Evolutionary conservation across 2,329 filamentous ascomycete species (phyloP).

Genomic region (Pestalotiopsis sp.): DNA sequence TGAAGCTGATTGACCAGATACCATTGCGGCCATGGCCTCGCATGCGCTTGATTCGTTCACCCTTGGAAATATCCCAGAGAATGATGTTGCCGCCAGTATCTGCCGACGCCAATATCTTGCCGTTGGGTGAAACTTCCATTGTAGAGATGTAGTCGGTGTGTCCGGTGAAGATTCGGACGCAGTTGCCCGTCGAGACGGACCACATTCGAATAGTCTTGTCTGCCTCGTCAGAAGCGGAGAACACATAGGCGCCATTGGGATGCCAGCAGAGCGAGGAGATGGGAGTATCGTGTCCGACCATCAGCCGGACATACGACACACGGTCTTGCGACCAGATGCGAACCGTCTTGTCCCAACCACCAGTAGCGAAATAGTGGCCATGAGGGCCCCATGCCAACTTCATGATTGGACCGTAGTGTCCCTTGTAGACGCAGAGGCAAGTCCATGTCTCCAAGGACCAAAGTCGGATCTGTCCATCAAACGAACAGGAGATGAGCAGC

Average conservation of each 20-base stretch:
- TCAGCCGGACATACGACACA: slow-evolving; percentile 82
- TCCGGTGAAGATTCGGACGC: slow-evolving; percentile 89
- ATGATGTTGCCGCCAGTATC: slow-evolving; percentile 89
- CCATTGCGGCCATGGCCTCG: slow-evolving; percentile 92
- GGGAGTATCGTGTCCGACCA: slow-evolving; percentile 90
- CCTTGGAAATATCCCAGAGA: slow-evolving; percentile 91
- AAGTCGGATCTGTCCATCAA: slow-evolving; percentile 84
- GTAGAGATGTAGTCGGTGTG: slow-evolving; percentile 87
- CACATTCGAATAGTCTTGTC: slow-evolving; percentile 97
- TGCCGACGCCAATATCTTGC: slow-evolving; percentile 87
- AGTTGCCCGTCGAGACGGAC: slow-evolving; percentile 84
- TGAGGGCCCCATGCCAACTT: slow-evolving; percentile 88
- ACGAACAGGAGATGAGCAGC: slow-evolving; percentile 83
- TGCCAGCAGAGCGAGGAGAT: slow-evolving; percentile 95
- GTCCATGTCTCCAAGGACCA: slow-evolving; percentile 93
- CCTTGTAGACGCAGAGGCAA: slow-evolving; percentile 93
- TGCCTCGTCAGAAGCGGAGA: slow-evolving; percentile 83
- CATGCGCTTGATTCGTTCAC: slow-evolving; percentile 86
- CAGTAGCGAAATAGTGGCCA: slow-evolving; percentile 91
- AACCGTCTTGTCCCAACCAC: slow-evolving; percentile 86
- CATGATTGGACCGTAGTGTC: slow-evolving; percentile 88
- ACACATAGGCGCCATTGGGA: slow-evolving; percentile 89
- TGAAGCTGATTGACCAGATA: slow-evolving; percentile 92
- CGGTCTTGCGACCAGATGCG: slow-evolving; percentile 93
- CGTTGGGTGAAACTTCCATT: slow-evolving; percentile 83